Evolutionary conservation across 768 basidiomycete genomes (phyloP), one percentile per base, ranked within the genome.

Genomic region (Phanerochaete sordida): DNA sequence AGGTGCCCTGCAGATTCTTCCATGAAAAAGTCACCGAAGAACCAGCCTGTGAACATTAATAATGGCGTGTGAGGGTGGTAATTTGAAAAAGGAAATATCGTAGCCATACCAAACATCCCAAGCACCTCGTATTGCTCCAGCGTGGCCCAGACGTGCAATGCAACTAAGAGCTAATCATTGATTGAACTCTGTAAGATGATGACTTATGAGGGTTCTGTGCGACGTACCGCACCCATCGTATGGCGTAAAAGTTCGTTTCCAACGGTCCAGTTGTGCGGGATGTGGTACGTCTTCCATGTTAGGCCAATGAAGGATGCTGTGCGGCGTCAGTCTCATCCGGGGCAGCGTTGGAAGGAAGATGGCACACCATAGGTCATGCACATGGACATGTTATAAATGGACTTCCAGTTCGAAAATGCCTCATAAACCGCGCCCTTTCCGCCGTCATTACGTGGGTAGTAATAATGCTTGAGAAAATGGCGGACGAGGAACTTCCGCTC

Each of bases 381-480:
- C 80, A 95, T 79, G 72, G 90, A 94, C 73, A 94, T 72, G 72
- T 98, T 98, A 72, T 95, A 98, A 27, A 93, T 80, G 4, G 80
- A 80, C 74, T 98, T 98, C 95, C 95, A 99, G 72, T 97, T 98
- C 27, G 83, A 80, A 66, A 98, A 99, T 0, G 96, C 93, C 70
- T 99, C 97, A 39, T 86, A 80, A n/a, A 95, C 84, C 0, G 96
- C 95, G 48, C 86, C 84, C 59, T 85, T 80, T 4, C 83, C 85
- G 16, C 81, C 83, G 57, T 90, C 86, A 59, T 84, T 79, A 48
- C 79, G 77, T 13, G 86, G 82, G 72, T 98, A 98, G 66, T 93
- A 86, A 69, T 98, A 99, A 68, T 98, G 86, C 78, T 96, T 94
- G 66, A 97, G 74, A 70, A 90, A 98, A 72, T 99, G 97, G 64